Evolutionary conservation across 257 asterid species (phyloP), one percentile per base, ranked within the genome.

Genomic region (Solanum chaucha): DNA sequence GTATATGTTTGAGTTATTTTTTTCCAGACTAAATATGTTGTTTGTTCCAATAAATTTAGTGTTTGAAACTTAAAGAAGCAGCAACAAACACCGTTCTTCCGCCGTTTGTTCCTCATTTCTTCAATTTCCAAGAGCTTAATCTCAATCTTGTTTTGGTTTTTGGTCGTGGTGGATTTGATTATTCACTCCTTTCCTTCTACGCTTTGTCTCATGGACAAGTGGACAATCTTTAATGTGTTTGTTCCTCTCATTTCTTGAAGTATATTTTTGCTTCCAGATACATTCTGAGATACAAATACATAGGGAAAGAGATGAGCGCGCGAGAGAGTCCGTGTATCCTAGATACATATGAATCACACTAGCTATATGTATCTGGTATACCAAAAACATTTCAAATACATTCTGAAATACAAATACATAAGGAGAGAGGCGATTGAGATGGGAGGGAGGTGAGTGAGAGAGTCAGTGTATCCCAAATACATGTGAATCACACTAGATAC

Each of bases 51-150:
- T 80, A 61, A 44, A 26, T 86, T 51, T 24, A 20, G 40, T 38
- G 28, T 72, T 77, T 26, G 4, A 26, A 64, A 44, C 58, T 80
- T 38, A 14, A 15, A 80, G 6, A 48, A 81, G 85, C 41, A 64
- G 86, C 86, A 86, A 86, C 51, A 26, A 48, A 86, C 86, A 86
- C 86, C 88, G 88, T 86, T 40, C 44, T 41, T 61, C 82, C 86
- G 86, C 88, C 88, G 88, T 64, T 86, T 64, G 88, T 78, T 73
- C 48, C 81, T 86, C 55, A 8, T 58, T 26, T 41, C 36, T 74
- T 17, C 44, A 1, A 58, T 83, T 30, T 61, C 55, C 65, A 10
- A 38, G 13, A 71, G 14, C 24, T 71, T 20, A 85, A 64, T 87
- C 20, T 26, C 36, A 24, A 40, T 26, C 19, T 78, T 78, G 1